Evolutionary conservation across 768 basidiomycete genomes (phyloP).

Genomic region (Pleurotus eryngii): DNA sequence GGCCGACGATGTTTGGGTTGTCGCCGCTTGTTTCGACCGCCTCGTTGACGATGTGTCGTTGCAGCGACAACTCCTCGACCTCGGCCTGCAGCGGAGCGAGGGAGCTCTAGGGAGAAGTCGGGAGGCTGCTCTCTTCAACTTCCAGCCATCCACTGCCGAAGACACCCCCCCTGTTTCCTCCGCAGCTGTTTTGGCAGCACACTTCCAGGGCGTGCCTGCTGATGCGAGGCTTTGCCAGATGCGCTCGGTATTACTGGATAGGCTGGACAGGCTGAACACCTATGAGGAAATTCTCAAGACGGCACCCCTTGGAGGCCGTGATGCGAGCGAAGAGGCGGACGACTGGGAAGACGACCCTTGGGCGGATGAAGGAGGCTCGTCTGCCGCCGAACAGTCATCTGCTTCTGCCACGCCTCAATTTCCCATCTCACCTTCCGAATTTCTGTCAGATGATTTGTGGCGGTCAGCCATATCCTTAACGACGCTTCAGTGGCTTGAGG

Average conservation of each 20-base stretch:
- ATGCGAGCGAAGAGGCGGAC: constrained; percentile 21
- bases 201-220: constrained; percentile 54
- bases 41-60: constrained; percentile 52
- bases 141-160: background rate
- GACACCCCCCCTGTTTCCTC: background rate
- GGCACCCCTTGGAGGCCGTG: constrained; percentile 19
- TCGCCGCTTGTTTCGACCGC: constrained; percentile 70
- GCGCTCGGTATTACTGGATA: constrained; percentile 63
- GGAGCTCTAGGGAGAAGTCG: constrained; percentile 44
- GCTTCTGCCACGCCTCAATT: constrained; percentile 27
- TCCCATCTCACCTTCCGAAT: constrained; percentile 55
- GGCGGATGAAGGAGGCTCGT: constrained; percentile 42
- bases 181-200: constrained; percentile 33
- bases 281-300: constrained; percentile 58
- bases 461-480: constrained; percentile 66
- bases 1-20: constrained; percentile 73
- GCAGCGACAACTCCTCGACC: constrained; percentile 56
- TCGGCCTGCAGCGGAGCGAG: constrained; percentile 61
- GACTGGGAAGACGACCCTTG: constrained; percentile 77
- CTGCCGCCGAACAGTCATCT: constrained; percentile 21
- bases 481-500: constrained; percentile 51
- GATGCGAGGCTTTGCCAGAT: constrained; percentile 66
- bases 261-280: constrained; percentile 71
- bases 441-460: constrained; percentile 58
- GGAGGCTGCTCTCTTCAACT: constrained; percentile 24